A percentile compares a stretch with the other conserved stretches of the same genome.
phyloP scores from a whole-genome alignment of 2,329 filamentous ascomycete species.

The Aspergillus brunneoviolaceus region DNA sequence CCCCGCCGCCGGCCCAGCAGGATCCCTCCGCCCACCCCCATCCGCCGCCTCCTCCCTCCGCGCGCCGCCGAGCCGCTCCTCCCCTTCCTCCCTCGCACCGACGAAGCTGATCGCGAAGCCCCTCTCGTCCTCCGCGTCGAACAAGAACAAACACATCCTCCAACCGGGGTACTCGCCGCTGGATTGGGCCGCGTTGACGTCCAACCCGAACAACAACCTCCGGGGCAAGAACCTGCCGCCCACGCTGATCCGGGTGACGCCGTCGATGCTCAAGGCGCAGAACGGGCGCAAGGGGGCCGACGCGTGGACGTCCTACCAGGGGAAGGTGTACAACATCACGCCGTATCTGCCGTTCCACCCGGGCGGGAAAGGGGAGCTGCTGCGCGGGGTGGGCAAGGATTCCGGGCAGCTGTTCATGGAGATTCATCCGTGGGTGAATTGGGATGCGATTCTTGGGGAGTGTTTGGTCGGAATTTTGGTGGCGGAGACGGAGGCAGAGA shows the following conservation, averaged over 20 bases:
- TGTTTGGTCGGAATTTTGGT: slow-evolving; percentile 64
- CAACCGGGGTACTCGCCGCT: slow-evolving; percentile 91
- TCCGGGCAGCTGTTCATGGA: slow-evolving; percentile 62
- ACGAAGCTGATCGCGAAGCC: slow-evolving; percentile 42
- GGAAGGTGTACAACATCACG: slow-evolving; percentile 90
- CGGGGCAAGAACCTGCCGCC: slow-evolving; percentile 55
- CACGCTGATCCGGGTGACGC: slow-evolving; percentile 71
- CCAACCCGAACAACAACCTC: slow-evolving; percentile 62
- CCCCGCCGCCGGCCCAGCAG: slow-evolving; percentile 11
- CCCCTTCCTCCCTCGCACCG: slow-evolving; percentile 45
- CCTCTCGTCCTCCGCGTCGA: slow-evolving; percentile 44
- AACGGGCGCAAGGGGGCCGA: slow-evolving; percentile 82
- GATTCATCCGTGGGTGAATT: slow-evolving; percentile 67
- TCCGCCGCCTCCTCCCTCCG: slow-evolving; percentile 47
- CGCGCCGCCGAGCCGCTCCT: slow-evolving; percentile 41
- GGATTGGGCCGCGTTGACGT: slow-evolving; percentile 84
- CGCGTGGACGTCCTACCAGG: slow-evolving; percentile 86
- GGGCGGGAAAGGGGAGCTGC: slow-evolving; percentile 65
- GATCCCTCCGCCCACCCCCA: slow-evolving; percentile 42
- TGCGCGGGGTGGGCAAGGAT: slow-evolving; percentile 66
- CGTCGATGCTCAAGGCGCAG: slow-evolving; percentile 72
- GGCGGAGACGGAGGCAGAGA: slow-evolving; percentile 49
- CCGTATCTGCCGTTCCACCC: slow-evolving; percentile 91
- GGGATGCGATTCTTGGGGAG: slow-evolving; percentile 64
- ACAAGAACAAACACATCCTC: slow-evolving; percentile 50